Evolutionary conservation across 2,329 filamentous ascomycete genomes (phyloP).

Genomic region (Cladosporium oxysporum): DNA sequence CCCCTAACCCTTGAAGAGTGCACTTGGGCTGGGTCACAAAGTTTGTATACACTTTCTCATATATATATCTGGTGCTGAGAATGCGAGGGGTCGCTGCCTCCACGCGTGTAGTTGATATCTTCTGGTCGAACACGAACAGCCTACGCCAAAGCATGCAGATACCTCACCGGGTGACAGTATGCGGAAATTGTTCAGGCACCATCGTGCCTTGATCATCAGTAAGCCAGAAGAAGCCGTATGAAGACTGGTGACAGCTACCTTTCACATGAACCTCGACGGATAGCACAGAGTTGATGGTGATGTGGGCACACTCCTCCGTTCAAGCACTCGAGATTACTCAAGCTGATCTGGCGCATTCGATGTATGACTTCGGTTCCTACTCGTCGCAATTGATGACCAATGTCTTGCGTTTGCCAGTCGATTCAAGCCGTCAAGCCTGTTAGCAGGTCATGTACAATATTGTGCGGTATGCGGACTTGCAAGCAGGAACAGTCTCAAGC

Average conservation of each 20-base stretch:
- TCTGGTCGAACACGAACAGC: neutral
- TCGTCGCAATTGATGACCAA: neutral
- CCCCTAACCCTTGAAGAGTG: neutral
- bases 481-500: neutral
- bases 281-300: neutral
- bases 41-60: neutral
- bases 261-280: neutral
- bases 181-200: neutral
- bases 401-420: neutral
- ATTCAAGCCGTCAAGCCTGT: neutral
- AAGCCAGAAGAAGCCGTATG: neutral
- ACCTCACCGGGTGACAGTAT: too few species aligned
- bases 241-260: neutral
- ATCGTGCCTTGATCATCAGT: neutral
- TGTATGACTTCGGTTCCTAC: neutral
- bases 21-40: neutral
- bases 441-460: neutral
- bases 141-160: neutral
- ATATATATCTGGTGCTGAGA: too few species aligned
- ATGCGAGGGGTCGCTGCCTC: too few species aligned
- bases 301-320: neutral
- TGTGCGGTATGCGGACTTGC: neutral
- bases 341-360: neutral
- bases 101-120: neutral
- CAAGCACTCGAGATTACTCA: neutral